These are phyloP conservation scores for Achaetomiella virescens DNA, from an alignment of 495 filamentous ascomycete genomes.

Conservation along the genomic window DNA sequence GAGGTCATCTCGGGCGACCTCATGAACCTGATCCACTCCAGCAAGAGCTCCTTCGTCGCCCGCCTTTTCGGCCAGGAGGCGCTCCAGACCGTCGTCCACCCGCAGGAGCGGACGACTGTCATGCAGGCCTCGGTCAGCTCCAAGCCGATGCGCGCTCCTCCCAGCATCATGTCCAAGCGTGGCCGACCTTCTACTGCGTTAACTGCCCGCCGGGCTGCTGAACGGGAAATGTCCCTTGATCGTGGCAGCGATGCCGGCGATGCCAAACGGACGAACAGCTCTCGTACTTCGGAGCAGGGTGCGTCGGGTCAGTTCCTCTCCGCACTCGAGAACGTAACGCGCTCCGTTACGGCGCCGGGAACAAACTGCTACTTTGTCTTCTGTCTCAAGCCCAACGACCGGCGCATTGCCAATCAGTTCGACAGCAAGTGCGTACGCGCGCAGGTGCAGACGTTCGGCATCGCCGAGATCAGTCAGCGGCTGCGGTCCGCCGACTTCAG, in stretches of 20 bases:
- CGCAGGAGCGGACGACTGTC: slow-evolving; percentile 80
- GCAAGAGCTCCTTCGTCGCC: slow-evolving; percentile 78
- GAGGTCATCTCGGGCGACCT: slow-evolving; percentile 93
- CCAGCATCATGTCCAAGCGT: slow-evolving; percentile 74
- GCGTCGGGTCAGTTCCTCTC: slow-evolving; percentile 88
- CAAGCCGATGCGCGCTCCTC: slow-evolving; percentile 82
- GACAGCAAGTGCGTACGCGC: slow-evolving; percentile 96
- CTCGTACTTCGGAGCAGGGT: slow-evolving; percentile 57
- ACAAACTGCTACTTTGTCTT: slow-evolving; percentile 94
- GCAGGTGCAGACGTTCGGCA: slow-evolving; percentile 91
- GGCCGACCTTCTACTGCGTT: slow-evolving; percentile 40
- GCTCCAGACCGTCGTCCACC: slow-evolving; percentile 81
- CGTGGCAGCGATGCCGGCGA: slow-evolving; percentile 48
- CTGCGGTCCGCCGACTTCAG: slow-evolving; percentile 91
- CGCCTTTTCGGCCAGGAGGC: slow-evolving; percentile 92
- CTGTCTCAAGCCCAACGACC: slow-evolving; percentile 94
- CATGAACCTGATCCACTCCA: slow-evolving; percentile 87
- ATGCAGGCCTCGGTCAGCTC: slow-evolving; percentile 96
- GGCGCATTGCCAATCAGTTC: slow-evolving; percentile 95
- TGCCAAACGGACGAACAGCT: slow-evolving; percentile 27
- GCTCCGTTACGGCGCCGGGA: slow-evolving; percentile 70
- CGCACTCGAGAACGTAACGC: slow-evolving; percentile 80
- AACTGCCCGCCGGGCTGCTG: slow-evolving; percentile 30
- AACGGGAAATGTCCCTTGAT: slow-evolving; percentile 35
- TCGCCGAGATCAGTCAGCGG: slow-evolving; percentile 92